Evolutionary conservation across 192 early-diverging fungal genomes (phyloP).

Genomic region (Linnemannia zychae): DNA sequence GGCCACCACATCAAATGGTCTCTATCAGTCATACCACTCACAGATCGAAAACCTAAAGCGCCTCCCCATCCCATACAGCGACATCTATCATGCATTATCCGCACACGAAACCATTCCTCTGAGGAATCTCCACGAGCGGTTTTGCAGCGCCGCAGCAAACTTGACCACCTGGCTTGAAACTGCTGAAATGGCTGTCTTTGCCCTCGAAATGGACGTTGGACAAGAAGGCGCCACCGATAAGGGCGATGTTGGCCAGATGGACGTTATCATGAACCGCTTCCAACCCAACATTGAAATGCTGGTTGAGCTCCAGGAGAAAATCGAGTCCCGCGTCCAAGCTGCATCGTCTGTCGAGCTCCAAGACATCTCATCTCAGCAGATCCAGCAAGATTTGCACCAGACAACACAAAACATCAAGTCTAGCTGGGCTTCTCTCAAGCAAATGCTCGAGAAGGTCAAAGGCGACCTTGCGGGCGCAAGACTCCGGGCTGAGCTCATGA

Average conservation of each 20-base stretch:
- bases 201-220: conserved; percentile 64
- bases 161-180: conserved; percentile 65
- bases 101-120: conserved; percentile 52
- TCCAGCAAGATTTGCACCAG: conserved; percentile 44
- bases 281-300: conserved; percentile 60
- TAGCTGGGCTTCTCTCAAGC: conserved; percentile 69
- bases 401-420: conserved; percentile 61
- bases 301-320: conserved; percentile 59
- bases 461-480: conserved; percentile 60
- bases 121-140: conserved; percentile 49
- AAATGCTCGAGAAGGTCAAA: conserved; percentile 67
- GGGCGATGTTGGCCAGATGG: conserved; percentile 57
- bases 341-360: conserved; percentile 11
- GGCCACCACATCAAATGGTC: conserved; percentile 10
- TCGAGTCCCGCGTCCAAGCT: conserved; percentile 38
- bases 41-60: conserved; percentile 56
- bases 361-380: conserved; percentile 21
- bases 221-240: conserved; percentile 56
- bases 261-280: conserved; percentile 59
- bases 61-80: conserved; percentile 52
- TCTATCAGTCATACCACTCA: conserved; percentile 49
- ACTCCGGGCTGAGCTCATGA: conserved; percentile 42
- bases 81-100: conserved; percentile 59
- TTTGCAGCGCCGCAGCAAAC: conserved; percentile 41
- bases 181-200: conserved; percentile 67